These are phyloP conservation scores for Aspergillus sp. DNA, from an alignment of 2,329 filamentous ascomycete genomes.

Conservation along the genomic window DNA sequence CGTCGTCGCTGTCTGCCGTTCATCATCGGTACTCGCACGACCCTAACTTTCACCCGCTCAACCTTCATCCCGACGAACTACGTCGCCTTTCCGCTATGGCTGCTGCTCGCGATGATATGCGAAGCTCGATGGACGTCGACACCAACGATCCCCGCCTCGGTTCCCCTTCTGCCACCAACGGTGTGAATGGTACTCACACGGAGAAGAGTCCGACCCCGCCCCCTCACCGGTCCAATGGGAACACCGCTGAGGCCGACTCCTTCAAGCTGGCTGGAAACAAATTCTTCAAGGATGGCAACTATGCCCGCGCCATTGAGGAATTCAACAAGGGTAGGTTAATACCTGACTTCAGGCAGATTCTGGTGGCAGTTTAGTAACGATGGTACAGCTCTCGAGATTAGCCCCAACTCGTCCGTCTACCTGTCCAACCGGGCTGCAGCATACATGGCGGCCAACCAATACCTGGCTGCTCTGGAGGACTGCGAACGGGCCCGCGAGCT, in stretches of 20 bases:
- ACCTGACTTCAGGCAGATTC: neutral
- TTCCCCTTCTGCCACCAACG: slow-evolving; percentile 54
- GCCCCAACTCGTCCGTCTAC: slow-evolving; percentile 84
- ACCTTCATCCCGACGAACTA: slow-evolving; percentile 85
- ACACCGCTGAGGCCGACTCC: slow-evolving; percentile 75
- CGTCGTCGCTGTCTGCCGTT: slow-evolving; percentile 14
- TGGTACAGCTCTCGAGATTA: slow-evolving; percentile 75
- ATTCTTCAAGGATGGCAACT: slow-evolving; percentile 94
- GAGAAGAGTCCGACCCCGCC: slow-evolving; percentile 50
- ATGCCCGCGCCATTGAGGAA: slow-evolving; percentile 81
- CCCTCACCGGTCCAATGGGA: slow-evolving; percentile 52
- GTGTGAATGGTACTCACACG: slow-evolving; percentile 34
- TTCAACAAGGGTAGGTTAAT: slow-evolving; percentile 81
- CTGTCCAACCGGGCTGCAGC: slow-evolving; percentile 93
- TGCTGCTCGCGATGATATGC: slow-evolving; percentile 43
- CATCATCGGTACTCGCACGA: slow-evolving; percentile 37
- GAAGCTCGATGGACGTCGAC: slow-evolving; percentile 76
- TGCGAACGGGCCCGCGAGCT: slow-evolving; percentile 78
- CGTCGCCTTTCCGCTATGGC: slow-evolving; percentile 68
- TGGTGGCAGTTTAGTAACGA: neutral
- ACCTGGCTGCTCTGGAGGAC: slow-evolving; percentile 79
- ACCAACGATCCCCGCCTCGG: slow-evolving; percentile 55
- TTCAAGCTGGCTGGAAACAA: slow-evolving; percentile 95
- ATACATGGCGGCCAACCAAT: slow-evolving; percentile 84
- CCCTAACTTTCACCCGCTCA: slow-evolving; percentile 79